These are phyloP conservation scores for Diatrype stigma DNA, from an alignment of 2,329 filamentous ascomycete genomes.

Conservation along the genomic window DNA sequence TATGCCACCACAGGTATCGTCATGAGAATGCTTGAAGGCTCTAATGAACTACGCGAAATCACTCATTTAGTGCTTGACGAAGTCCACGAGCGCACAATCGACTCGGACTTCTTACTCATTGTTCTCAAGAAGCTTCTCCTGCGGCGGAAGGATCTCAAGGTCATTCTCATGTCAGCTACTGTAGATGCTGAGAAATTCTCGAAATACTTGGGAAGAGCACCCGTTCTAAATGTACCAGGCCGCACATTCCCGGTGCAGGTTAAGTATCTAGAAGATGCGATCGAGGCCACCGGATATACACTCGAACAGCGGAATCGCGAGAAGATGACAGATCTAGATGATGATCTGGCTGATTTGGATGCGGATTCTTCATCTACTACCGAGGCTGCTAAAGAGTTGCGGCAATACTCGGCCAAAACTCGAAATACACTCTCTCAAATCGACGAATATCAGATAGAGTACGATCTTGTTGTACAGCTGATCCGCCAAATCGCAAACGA, in stretches of 20 bases:
- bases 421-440: conserved; percentile 69
- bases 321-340: conserved; percentile 59
- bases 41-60: conserved; percentile 80
- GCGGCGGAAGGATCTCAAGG: conserved; percentile 76
- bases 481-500: conserved; percentile 72
- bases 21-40: conserved; percentile 94
- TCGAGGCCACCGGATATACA: conserved; percentile 78
- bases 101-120: conserved; percentile 93
- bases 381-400: conserved; percentile 61
- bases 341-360: conserved; percentile 51
- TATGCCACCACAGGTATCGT: conserved; percentile 92
- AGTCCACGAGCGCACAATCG: conserved; percentile 93
- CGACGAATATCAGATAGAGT: conserved; percentile 90
- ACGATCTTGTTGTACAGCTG: conserved; percentile 76
- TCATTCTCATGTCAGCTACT: conserved; percentile 95
- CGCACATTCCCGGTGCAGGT: conserved; percentile 90
- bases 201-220: conserved; percentile 77
- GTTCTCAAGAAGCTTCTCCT: conserved; percentile 79
- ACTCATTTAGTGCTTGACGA: conserved; percentile 96
- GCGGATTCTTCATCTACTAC: conserved; percentile 47
- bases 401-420: conserved; percentile 72
- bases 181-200: conserved; percentile 92
- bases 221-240: conserved; percentile 85
- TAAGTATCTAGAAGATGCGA: conserved; percentile 84
- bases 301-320: conserved; percentile 47